Percentiles rank a stretch among this genome's conserved stretches.
Evolutionary conservation across 192 early-diverging fungal genomes (phyloP).

Genomic region (Entomortierella beljakovae): DNA sequence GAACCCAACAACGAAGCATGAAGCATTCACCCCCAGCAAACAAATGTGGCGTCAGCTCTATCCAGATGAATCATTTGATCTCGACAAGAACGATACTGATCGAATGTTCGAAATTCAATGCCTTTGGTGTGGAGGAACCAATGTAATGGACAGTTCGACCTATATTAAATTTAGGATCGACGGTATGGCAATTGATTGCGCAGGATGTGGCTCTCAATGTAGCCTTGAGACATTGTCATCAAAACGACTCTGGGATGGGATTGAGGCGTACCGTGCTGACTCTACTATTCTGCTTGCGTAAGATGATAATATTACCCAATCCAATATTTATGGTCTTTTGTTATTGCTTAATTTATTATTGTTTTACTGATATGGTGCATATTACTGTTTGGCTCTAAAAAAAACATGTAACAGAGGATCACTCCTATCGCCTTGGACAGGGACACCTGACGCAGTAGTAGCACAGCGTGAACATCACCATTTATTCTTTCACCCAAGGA

Average conservation of each 20-base stretch:
- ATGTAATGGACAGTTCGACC: slow-evolving; percentile 53
- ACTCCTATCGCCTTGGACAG: slow-evolving; percentile 39
- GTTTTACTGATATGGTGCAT: background rate
- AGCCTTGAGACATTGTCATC: slow-evolving; percentile 49
- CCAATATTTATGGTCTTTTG: too few relatives aligned
- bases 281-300: slow-evolving; percentile 38
- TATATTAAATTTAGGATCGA: slow-evolving; percentile 54
- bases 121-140: slow-evolving; percentile 46
- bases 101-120: slow-evolving; percentile 49
- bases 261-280: slow-evolving; percentile 40
- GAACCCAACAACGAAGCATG: slow-evolving; percentile 46
- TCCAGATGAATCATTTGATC: slow-evolving; percentile 37
- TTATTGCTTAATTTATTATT: background rate
- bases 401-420: slow-evolving; percentile 35
- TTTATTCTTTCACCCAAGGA: slow-evolving; percentile 51
- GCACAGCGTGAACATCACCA: slow-evolving; percentile 44
- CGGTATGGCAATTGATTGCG: slow-evolving; percentile 48
- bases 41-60: slow-evolving; percentile 52
- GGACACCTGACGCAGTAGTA: slow-evolving; percentile 16
- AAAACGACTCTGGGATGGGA: slow-evolving; percentile 49
- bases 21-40: slow-evolving; percentile 37
- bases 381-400: background rate
- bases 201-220: slow-evolving; percentile 50
- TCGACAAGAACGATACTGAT: slow-evolving; percentile 37
- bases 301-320: background rate